phyloP scores from a whole-genome alignment of 2,329 filamentous ascomycete genomes.

The Hypocreales sp. region DNA sequence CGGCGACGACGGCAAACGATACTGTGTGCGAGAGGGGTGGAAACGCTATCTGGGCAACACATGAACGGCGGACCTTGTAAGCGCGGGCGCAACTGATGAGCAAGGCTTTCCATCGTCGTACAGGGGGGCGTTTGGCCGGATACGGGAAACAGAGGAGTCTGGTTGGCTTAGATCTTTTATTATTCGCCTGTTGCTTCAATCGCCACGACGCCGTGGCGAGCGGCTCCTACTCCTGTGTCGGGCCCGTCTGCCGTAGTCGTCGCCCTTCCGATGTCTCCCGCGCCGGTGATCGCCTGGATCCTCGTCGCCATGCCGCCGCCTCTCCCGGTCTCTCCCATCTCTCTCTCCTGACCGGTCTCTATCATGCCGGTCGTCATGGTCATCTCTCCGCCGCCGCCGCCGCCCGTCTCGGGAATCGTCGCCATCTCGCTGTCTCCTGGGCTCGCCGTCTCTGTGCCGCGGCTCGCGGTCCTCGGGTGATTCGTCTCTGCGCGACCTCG shows the following conservation, averaged over 20 bases:
- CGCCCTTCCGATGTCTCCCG: conserved; percentile 11
- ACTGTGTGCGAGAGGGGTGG: conserved; percentile 62
- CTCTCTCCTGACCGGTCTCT: too few species aligned
- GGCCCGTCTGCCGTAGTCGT: conserved; percentile 10
- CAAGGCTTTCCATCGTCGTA: background rate
- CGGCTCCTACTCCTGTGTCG: conserved; percentile 23
- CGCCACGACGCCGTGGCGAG: conserved; percentile 20
- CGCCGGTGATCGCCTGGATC: too few species aligned
- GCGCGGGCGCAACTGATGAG: too few species aligned
- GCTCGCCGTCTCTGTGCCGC: conserved; percentile 13
- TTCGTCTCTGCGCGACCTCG: conserved; percentile 22
- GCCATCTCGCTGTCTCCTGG: conserved; percentile 12
- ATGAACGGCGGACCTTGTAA: conserved; percentile 5
- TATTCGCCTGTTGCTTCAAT: conserved; percentile 9
- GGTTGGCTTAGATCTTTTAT: conserved; percentile 7
- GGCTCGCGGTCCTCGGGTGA: conserved; percentile 13
- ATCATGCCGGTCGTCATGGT: conserved; percentile 13
- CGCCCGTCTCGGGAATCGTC: conserved; percentile 12
- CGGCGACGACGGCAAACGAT: conserved; percentile 49
- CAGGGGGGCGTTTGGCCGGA: background rate
- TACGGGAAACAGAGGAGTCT: background rate
- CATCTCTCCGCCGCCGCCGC: conserved; percentile 12
- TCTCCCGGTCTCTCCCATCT: too few species aligned
- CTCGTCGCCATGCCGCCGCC: too few species aligned
- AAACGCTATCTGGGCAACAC: conserved; percentile 52